These are phyloP conservation scores for Auriscalpium microsporum DNA, from an alignment of 768 basidiomycete genomes.

Conservation along the genomic window DNA sequence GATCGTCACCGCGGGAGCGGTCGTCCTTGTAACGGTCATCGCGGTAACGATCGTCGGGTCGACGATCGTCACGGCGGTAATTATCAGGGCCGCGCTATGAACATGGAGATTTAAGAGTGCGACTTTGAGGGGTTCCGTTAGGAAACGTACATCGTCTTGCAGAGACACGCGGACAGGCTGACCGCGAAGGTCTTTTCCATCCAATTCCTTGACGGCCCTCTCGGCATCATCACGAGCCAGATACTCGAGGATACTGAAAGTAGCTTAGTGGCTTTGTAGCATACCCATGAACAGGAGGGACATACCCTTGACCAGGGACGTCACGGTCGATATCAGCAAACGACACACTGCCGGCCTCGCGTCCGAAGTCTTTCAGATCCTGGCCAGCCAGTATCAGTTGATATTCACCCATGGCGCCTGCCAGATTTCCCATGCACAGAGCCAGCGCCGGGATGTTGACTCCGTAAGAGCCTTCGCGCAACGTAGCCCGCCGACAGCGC, in stretches of 20 bases:
- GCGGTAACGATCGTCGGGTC: conserved; percentile 33
- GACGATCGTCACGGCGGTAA: conserved; percentile 68
- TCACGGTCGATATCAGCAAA: conserved; percentile 95
- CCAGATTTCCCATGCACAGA: too few relatives aligned
- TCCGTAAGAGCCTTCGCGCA: too few relatives aligned
- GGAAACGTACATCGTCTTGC: conserved; percentile 47
- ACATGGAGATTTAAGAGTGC: background rate
- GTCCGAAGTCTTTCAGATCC: conserved; percentile 98
- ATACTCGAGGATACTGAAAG: conserved; percentile 79
- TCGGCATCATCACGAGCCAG: conserved; percentile 84
- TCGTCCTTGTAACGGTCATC: conserved; percentile 26
- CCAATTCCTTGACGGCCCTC: conserved; percentile 81
- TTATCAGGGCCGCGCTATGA: conserved; percentile 63
- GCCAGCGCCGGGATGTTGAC: too few relatives aligned
- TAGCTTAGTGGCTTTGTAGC: background rate
- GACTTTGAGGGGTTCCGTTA: background rate
- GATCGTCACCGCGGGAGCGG: conserved; percentile 42
- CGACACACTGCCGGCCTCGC: conserved; percentile 86
- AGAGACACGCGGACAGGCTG: conserved; percentile 63
- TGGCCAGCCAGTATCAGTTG: conserved; percentile 25
- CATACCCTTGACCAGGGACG: conserved; percentile 78
- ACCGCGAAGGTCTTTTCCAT: conserved; percentile 83
- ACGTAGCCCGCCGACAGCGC: too few relatives aligned
- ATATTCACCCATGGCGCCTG: too few relatives aligned
- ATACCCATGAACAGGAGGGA: conserved; percentile 2